Evolutionary conservation across 441 rosid genomes (phyloP).

Genomic region (Macaranga tanarius): DNA sequence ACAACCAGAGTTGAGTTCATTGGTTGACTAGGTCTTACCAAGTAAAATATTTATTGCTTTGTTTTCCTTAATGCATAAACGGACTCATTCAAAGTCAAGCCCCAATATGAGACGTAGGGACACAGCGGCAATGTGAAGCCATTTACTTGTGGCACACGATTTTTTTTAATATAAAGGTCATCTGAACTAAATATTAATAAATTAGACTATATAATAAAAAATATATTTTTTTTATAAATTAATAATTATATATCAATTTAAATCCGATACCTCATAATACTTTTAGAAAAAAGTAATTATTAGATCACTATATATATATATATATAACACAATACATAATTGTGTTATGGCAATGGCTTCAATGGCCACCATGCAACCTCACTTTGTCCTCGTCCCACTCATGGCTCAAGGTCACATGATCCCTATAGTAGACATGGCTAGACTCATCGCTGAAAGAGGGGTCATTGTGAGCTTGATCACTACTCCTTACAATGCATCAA

Average conservation of each 20-base stretch:
- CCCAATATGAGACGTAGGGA: background rate
- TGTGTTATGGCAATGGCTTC: conserved; percentile 25
- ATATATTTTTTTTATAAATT: no score
- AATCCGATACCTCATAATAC: no score
- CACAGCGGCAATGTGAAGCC: background rate
- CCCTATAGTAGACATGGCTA: conserved; percentile 42
- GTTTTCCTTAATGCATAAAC: background rate
- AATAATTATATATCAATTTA: no score
- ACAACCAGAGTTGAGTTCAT: no score
- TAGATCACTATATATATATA: no score
- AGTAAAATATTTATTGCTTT: no score
- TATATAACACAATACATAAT: no score
- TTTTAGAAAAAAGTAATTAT: no score
- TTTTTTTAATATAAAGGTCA: no score
- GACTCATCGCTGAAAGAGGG: conserved; percentile 36
- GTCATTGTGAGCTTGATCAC: conserved; percentile 35
- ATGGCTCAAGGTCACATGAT: conserved; percentile 47
- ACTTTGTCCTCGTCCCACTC: conserved; percentile 44
- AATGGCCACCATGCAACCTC: conserved; percentile 24
- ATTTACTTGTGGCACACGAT: no score
- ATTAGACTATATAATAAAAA: no score
- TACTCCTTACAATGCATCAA: conserved; percentile 40
- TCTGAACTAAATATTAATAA: no score
- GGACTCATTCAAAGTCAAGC: conserved; percentile 19
- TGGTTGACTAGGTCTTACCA: background rate